These are phyloP conservation scores for Nitzschia sp. DNA, from an alignment of 108 stramenopile genomes.

Conservation along the genomic window DNA sequence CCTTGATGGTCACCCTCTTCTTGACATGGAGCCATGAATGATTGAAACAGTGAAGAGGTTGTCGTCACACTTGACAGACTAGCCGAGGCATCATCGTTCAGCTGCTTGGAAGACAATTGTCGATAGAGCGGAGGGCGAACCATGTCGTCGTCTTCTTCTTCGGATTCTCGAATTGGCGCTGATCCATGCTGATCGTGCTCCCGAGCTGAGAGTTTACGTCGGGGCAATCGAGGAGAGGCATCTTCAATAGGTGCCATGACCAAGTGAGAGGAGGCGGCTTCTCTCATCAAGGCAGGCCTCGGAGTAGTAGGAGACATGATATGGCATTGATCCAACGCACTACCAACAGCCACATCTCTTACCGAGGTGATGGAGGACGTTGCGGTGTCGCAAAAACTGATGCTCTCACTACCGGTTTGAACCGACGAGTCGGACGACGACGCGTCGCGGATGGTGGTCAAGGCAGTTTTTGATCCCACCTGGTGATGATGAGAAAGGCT, in stretches of 20 bases:
- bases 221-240: not conserved
- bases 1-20: too few species aligned
- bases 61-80: too few species aligned
- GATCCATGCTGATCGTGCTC: not conserved
- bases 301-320: too few species aligned
- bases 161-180: too few species aligned
- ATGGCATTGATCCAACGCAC: not conserved
- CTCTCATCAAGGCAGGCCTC: too few species aligned
- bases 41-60: too few species aligned
- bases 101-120: not conserved
- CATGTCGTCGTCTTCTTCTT: not conserved
- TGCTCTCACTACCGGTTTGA: not conserved
- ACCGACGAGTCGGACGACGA: not conserved
- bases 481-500: not conserved
- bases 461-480: too few species aligned
- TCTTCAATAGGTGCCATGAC: not conserved
- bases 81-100: not conserved
- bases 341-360: not conserved
- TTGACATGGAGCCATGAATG: too few species aligned
- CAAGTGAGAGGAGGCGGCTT: not conserved
- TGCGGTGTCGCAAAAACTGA: not conserved
- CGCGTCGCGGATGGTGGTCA: too few species aligned
- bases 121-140: not conserved
- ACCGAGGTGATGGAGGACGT: not conserved
- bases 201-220: not conserved